Conservation (phyloP, 2,329 filamentous ascomycete species). For the Aspergillus unguis region DNA sequence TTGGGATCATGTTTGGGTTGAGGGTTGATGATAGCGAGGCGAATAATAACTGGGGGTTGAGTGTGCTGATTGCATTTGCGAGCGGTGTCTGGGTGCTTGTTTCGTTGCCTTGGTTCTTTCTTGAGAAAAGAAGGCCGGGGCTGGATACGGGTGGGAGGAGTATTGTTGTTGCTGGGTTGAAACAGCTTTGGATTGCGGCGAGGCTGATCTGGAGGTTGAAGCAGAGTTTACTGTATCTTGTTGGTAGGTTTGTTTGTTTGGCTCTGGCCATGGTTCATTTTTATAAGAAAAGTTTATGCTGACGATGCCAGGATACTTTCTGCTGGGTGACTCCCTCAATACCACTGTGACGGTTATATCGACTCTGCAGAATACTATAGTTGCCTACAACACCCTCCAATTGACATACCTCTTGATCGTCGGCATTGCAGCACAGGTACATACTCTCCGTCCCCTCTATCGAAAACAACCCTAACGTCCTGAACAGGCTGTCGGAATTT, state of each 20-base stretch:
- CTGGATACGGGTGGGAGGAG: constrained; percentile 49
- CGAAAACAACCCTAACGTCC: not conserved
- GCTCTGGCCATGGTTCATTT: not conserved
- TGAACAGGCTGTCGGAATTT: constrained; percentile 54
- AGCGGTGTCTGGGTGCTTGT: constrained; percentile 63
- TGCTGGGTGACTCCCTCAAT: constrained; percentile 67
- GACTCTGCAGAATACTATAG: constrained; percentile 63
- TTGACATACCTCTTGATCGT: constrained; percentile 66
- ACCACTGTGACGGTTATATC: constrained; percentile 67
- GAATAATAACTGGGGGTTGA: constrained; percentile 66
- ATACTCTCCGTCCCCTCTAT: not conserved
- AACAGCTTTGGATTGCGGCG: constrained; percentile 58
- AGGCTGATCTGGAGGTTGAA: constrained; percentile 62
- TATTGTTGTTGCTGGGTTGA: constrained; percentile 57
- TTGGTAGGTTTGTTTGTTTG: constrained; percentile 39
- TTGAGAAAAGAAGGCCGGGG: constrained; percentile 63
- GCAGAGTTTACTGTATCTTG: constrained; percentile 64
- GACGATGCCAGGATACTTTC: constrained; percentile 53
- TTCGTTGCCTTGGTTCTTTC: constrained; percentile 63
- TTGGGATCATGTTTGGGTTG: constrained; percentile 61
- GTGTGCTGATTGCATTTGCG: constrained; percentile 63
- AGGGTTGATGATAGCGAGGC: constrained; percentile 56
- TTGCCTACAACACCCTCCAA: constrained; percentile 62
- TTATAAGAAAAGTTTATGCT: not conserved
- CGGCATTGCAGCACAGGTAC: constrained; percentile 60